A percentile compares a stretch with the other conserved stretches of the same genome.
These are phyloP conservation scores for Colletotrichum plurivorum DNA, from an alignment of 2,329 filamentous ascomycete genomes.

Conservation along the genomic window DNA sequence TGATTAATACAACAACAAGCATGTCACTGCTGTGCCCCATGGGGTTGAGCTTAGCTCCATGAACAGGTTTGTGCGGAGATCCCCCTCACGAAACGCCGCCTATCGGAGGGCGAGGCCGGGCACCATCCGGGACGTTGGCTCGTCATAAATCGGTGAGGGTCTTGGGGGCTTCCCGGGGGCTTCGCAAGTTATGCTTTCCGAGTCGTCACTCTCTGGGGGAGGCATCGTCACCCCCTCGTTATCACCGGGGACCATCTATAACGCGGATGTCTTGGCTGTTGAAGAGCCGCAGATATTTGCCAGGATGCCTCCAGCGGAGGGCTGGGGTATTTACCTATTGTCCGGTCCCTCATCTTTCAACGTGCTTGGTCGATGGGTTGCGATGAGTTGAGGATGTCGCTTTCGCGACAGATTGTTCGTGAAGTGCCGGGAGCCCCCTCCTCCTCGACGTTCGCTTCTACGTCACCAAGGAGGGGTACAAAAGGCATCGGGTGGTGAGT, in stretches of 20 bases:
- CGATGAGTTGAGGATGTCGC: slow-evolving; percentile 8
- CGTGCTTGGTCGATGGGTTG: not conserved
- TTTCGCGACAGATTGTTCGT: slow-evolving; percentile 24
- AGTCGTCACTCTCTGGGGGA: slow-evolving; percentile 14
- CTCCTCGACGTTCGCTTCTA: not conserved
- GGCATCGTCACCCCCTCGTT: not conserved
- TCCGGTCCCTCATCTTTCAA: not conserved
- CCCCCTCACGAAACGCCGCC: slow-evolving; percentile 5
- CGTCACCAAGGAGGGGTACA: not conserved
- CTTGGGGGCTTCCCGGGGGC: not conserved
- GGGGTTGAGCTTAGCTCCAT: slow-evolving; percentile 17
- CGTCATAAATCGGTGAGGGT: not conserved
- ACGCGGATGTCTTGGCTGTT: not conserved
- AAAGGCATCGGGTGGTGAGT: slow-evolving; percentile 3
- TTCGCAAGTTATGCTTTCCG: slow-evolving; percentile 24
- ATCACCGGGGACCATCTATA: not conserved
- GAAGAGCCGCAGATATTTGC: not conserved
- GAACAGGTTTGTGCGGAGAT: slow-evolving; percentile 22
- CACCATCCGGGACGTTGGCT: slow-evolving; percentile 1
- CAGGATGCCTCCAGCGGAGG: not conserved
- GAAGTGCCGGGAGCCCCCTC: slow-evolving; percentile 1
- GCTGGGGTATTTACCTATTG: not conserved
- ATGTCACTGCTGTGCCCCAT: slow-evolving; percentile 16
- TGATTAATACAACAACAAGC: slow-evolving; percentile 9
- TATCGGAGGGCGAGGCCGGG: not conserved